Evolutionary conservation across 2,329 filamentous ascomycete species (phyloP).

Genomic region (Aspergillus calidoustus): DNA sequence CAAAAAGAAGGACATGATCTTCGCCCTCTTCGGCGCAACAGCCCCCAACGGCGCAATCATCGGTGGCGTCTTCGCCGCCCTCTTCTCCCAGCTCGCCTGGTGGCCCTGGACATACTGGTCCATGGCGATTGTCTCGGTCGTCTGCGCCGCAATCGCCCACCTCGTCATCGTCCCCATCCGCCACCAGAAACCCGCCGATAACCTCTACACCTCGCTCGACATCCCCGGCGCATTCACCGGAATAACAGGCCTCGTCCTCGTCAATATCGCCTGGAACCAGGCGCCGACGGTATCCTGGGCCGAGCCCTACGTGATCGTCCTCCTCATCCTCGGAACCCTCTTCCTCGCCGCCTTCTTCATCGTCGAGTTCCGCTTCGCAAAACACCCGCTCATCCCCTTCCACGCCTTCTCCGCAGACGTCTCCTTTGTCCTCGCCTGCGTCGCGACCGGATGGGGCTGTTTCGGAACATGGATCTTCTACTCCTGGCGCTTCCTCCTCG

Average conservation of each 20-base stretch:
- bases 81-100: constrained; percentile 52
- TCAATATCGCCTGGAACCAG: constrained; percentile 72
- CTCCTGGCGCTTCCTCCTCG: constrained; percentile 39
- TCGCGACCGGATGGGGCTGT: constrained; percentile 46
- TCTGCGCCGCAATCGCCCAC: constrained; percentile 42
- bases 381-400: constrained; percentile 63
- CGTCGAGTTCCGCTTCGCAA: constrained; percentile 51
- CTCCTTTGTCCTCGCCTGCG: constrained; percentile 44
- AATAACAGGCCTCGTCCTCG: constrained; percentile 60
- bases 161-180: constrained; percentile 34
- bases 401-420: constrained; percentile 35
- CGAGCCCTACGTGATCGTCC: constrained; percentile 59
- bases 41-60: constrained; percentile 53
- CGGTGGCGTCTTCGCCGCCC: constrained; percentile 46
- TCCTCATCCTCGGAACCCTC: constrained; percentile 62
- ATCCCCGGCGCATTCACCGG: constrained; percentile 51
- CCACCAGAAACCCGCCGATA: constrained; percentile 12
- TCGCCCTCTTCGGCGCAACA: constrained; percentile 56
- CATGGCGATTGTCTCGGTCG: constrained; percentile 40
- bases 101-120: constrained; percentile 60
- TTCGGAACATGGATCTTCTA: constrained; percentile 51
- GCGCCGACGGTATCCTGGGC: constrained; percentile 64
- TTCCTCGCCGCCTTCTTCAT: constrained; percentile 61
- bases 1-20: constrained; percentile 63
- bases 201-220: constrained; percentile 38